Conservation (phyloP, 176 grass and related monocot genomes). For the Rhynchospora pubera region DNA sequence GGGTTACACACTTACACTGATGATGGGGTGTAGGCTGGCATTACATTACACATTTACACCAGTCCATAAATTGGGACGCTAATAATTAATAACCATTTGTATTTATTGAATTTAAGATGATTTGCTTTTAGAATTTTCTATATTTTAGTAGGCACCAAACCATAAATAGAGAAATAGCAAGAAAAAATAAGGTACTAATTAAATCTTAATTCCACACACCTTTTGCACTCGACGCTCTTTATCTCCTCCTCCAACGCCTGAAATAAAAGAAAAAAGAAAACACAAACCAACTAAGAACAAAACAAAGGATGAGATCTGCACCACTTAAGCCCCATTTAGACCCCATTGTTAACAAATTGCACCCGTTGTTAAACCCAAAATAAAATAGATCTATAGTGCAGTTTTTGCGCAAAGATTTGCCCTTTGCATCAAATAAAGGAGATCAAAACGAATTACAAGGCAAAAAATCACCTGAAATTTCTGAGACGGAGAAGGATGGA, state of each 20-base stretch:
- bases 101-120: neutral
- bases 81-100: constrained; percentile 3
- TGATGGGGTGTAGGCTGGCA: constrained; percentile 20
- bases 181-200: neutral
- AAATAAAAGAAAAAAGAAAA: constrained; percentile 15
- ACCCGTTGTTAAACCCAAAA: neutral
- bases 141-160: neutral
- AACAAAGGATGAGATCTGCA: constrained; percentile 3
- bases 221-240: constrained; percentile 13
- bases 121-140: constrained; percentile 19
- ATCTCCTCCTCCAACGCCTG: neutral
- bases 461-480: constrained; percentile 20
- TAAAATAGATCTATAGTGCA: constrained; percentile 5
- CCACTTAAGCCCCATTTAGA: neutral
- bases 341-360: constrained; percentile 16
- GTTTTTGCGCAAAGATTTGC: constrained; percentile 25
- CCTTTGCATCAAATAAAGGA: constrained; percentile 2
- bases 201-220: constrained; percentile 9
- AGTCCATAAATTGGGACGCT: constrained; percentile 18
- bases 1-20: constrained; percentile 3
- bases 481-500: constrained; percentile 14
- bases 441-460: neutral
- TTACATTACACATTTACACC: neutral
- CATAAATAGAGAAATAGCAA: constrained; percentile 7
- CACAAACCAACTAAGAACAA: neutral